Evolutionary conservation across 192 early-diverging fungal species (phyloP).

Genomic region (Rhizoclosmatium sp.): DNA sequence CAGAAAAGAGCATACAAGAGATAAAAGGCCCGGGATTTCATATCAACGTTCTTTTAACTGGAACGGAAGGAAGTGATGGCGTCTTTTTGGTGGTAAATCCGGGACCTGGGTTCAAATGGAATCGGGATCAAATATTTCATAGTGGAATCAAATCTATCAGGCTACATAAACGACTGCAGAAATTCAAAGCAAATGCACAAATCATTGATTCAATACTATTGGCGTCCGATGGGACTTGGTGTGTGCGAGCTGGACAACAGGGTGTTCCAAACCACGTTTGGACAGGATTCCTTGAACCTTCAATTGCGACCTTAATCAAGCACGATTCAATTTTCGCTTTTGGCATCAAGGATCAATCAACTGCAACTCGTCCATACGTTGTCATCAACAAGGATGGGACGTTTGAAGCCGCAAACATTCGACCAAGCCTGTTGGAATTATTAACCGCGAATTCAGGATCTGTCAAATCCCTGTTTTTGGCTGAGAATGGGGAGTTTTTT

Average conservation of each 20-base stretch:
- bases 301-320: background rate
- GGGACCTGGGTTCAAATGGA: background rate
- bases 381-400: background rate
- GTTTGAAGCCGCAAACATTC: background rate
- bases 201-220: background rate
- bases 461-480: background rate
- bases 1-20: background rate
- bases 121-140: background rate
- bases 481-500: slow-evolving; percentile 3
- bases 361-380: background rate
- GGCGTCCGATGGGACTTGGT: background rate
- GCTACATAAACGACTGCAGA: background rate
- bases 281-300: background rate
- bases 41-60: background rate
- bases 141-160: background rate
- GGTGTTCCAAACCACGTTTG: background rate
- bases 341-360: background rate
- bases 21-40: background rate
- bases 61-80: background rate
- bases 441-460: background rate
- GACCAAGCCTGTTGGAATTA: background rate
- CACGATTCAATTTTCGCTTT: background rate
- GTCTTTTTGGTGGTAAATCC: background rate
- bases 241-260: background rate
- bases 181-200: background rate